Conservation (phyloP, 768 basidiomycete species). For the Phaeotremella fagi region DNA sequence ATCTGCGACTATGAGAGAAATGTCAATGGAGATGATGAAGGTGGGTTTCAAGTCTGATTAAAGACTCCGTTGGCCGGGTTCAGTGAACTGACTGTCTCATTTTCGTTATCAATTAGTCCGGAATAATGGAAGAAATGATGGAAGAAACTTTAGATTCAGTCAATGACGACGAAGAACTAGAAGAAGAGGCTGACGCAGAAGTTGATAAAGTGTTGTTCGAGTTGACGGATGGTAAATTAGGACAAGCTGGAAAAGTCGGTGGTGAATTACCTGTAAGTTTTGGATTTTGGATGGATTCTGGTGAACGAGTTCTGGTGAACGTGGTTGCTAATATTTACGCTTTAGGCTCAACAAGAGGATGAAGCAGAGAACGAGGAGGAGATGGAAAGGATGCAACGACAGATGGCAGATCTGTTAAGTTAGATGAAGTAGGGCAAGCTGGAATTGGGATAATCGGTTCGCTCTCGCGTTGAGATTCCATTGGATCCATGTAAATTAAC, state of each 20-base stretch:
- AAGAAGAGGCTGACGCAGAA: constrained; percentile 94
- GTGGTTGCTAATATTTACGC: neutral
- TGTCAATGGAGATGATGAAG: constrained; percentile 99
- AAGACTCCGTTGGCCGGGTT: too few species aligned
- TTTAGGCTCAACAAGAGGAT: constrained; percentile 59
- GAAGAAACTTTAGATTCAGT: constrained; percentile 77
- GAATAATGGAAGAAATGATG: constrained; percentile 97
- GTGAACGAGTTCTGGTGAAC: neutral
- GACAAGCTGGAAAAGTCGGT: constrained; percentile 68
- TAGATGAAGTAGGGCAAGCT: constrained; percentile 26
- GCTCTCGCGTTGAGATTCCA: too few species aligned
- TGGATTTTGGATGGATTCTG: neutral
- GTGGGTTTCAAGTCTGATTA: constrained; percentile 51
- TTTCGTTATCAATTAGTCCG: too few species aligned
- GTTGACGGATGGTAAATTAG: constrained; percentile 92
- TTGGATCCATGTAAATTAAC: neutral
- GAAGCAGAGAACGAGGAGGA: constrained; percentile 73
- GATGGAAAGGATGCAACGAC: constrained; percentile 84
- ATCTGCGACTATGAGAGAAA: constrained; percentile 86
- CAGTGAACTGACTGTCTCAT: too few species aligned
- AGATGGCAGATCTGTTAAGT: constrained; percentile 80
- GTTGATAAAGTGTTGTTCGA: constrained; percentile 95
- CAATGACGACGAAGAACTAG: constrained; percentile 88
- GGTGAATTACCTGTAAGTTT: constrained; percentile 69
- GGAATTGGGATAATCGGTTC: too few species aligned